Evolutionary conservation across 2,329 filamentous ascomycete genomes (phyloP).

Genomic region (Laburnicola sp.): DNA sequence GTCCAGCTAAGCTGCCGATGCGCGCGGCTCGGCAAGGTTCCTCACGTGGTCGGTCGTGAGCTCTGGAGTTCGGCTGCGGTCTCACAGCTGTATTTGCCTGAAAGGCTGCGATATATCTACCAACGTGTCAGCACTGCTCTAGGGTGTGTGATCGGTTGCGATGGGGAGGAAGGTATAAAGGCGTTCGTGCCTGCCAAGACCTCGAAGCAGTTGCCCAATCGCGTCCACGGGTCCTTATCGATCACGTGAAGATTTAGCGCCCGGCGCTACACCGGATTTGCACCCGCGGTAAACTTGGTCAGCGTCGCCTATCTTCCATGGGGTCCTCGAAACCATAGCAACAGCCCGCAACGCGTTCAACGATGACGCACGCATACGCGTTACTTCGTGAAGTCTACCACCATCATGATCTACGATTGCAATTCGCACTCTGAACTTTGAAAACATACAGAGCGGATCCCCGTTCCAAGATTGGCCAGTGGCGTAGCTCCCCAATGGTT

Average conservation of each 20-base stretch:
- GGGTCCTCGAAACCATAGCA: slow-evolving; percentile 12
- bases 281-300: neutral
- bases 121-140: neutral
- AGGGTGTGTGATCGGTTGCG: neutral
- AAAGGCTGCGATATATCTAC: too few relatives aligned
- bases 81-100: too few relatives aligned
- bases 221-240: neutral
- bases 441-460: neutral
- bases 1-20: too few relatives aligned
- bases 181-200: slow-evolving; percentile 4
- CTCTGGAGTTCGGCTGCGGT: too few relatives aligned
- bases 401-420: neutral
- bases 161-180: neutral
- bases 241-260: neutral
- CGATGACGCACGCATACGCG: neutral
- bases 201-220: neutral
- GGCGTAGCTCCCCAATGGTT: slow-evolving; percentile 5
- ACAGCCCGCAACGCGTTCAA: slow-evolving; percentile 6
- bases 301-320: neutral
- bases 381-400: neutral
- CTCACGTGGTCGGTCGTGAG: too few relatives aligned
- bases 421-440: neutral
- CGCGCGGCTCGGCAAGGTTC: too few relatives aligned
- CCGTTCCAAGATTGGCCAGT: slow-evolving; percentile 3
- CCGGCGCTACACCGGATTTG: slow-evolving; percentile 2